These are phyloP conservation scores for Ophiostoma montium DNA, from an alignment of 2,329 filamentous ascomycete species.

Conservation along the genomic window DNA sequence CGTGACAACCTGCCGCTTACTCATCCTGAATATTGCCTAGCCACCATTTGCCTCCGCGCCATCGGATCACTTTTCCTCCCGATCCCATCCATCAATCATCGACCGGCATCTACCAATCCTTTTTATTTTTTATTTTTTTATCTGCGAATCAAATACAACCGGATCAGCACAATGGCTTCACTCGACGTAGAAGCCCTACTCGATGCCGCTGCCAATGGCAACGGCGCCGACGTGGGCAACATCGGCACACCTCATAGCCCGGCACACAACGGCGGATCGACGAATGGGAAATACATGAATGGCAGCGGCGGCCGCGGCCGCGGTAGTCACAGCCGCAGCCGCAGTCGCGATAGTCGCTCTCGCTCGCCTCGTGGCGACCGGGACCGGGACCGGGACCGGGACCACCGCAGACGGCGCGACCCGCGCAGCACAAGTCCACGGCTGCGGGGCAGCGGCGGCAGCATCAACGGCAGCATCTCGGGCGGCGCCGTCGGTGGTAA, in stretches of 20 bases:
- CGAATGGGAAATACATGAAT: slow-evolving; percentile 13
- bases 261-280: slow-evolving; percentile 13
- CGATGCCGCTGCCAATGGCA: slow-evolving; percentile 58
- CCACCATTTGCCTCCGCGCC: not conserved
- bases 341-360: slow-evolving; percentile 15
- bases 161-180: slow-evolving; percentile 43
- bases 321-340: slow-evolving; percentile 8
- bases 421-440: slow-evolving; percentile 30
- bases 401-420: slow-evolving; percentile 26
- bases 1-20: not conserved
- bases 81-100: not conserved
- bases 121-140: not conserved
- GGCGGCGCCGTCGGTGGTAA: too few species aligned
- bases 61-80: not conserved
- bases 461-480: not conserved
- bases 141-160: not conserved
- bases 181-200: slow-evolving; percentile 82
- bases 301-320: slow-evolving; percentile 4
- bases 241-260: slow-evolving; percentile 29
- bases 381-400: slow-evolving; percentile 15
- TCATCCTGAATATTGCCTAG: not conserved
- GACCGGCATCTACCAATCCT: too few species aligned
- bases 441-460: slow-evolving; percentile 42
- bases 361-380: slow-evolving; percentile 1
- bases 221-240: slow-evolving; percentile 17